A percentile compares a stretch with the other conserved stretches of the same genome.
Conservation (phyloP, 805 yeast species). For the Ogataea paradorogensis region DNA sequence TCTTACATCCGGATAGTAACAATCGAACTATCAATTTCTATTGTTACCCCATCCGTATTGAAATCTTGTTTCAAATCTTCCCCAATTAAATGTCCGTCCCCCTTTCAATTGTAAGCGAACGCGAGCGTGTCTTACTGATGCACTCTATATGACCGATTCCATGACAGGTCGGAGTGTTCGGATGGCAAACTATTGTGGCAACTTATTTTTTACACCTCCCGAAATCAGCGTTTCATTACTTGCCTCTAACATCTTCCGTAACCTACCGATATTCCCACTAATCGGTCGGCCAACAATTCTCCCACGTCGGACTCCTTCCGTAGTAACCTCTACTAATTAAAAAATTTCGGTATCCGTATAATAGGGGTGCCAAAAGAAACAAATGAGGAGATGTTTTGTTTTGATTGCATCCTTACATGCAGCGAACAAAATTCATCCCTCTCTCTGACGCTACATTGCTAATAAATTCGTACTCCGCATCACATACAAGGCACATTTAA, state of each 20-base stretch:
- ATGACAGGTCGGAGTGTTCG: neutral
- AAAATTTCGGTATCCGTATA: constrained; percentile 1
- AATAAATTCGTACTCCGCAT: constrained; percentile 4
- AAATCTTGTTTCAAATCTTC: neutral
- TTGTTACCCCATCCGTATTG: neutral
- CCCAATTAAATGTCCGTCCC: neutral
- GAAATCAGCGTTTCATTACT: too few relatives aligned
- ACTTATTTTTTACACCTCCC: too few relatives aligned
- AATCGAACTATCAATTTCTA: neutral
- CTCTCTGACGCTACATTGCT: constrained; percentile 11
- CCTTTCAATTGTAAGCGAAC: neutral
- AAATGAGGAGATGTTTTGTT: constrained; percentile 9
- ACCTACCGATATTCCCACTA: too few relatives aligned
- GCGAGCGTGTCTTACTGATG: neutral
- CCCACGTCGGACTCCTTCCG: neutral
- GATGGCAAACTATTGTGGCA: neutral
- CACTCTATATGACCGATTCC: neutral
- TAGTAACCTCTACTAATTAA: too few relatives aligned
- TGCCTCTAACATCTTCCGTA: too few relatives aligned
- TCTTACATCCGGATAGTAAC: neutral
- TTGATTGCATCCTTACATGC: constrained; percentile 8
- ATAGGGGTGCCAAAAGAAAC: constrained; percentile 5
- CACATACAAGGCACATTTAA: constrained; percentile 2
- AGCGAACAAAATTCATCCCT: constrained; percentile 1
- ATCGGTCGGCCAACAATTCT: neutral